Base-by-base conservation (phyloP, 2,329 filamentous ascomycete genomes). In the Epichloe baconii region DNA sequence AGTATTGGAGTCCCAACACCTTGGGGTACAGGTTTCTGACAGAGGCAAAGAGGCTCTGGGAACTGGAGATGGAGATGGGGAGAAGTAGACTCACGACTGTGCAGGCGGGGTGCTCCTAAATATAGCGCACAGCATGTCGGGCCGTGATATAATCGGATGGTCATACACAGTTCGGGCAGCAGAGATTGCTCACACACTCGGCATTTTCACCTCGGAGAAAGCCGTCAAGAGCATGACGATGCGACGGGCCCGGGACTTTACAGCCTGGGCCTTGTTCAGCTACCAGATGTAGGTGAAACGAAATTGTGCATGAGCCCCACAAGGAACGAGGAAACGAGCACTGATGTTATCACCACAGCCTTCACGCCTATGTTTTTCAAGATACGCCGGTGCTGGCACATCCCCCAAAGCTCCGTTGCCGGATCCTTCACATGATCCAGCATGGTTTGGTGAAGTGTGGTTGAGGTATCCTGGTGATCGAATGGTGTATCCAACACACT, bases 1-100 rank as follows among this genome's bases (percentile, higher is more conserved):
- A 68, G 41, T 67, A 64, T 46, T 70, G 68, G 67, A 65, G 64
- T 15, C 65, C 67, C 0, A 35, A 59, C 1, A 69, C 57, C 1
- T 55, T 69, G 0, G 44, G 53, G 0, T 71, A 69, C 31, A 60
- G 61, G 2, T 71, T 72, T 19, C 51, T 66, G 4, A 64, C 66
- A 0, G 69, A 72, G 55, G 67, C 68, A 0, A 66, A 64, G 34
- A 62, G 68, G 2, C 52, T 71, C 3, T 68, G 68, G 64, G 66
- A 71, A 17, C 49, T 68, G 0, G 64, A 70, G 31, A 31, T 31
- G 31, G 31, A 31, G 31, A 11, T 31, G 31, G 31, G 4, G 31
- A 31, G 31, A 10, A 31, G 7, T 31, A 31, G 31, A 31, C 31
- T 72, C 6, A 68, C 67, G 0, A 69, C 66, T 0, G 58, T 68